Evolutionary conservation across 2,329 filamentous ascomycete genomes (phyloP), one percentile per base, ranked within the genome.

Genomic region (Fusarium aywerte): DNA sequence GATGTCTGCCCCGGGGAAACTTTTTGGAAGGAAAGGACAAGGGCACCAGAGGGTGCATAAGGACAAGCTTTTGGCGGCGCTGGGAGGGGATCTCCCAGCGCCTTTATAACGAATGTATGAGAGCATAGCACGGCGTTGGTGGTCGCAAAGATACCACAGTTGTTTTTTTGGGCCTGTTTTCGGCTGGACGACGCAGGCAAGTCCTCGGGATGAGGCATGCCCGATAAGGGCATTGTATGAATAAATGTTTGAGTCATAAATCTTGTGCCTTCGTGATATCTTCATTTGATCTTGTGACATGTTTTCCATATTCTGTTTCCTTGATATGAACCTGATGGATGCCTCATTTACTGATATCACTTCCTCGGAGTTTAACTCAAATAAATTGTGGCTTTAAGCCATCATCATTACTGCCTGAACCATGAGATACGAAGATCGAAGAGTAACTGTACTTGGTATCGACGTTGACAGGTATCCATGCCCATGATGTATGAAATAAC

Each of bases 141-240:
- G 60, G 65, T 55, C 47, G 55, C 55, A 35, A 53, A 60, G 68
- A 70, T 71, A 71, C 65, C 68, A 67, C 58, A 50, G 50, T 65
- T 54, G 42, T n/a, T 32, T 54, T 42, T 53, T 31, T 62, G 58
- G 21, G 10, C 52, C 52, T 64, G 44, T 58, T 64, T 64, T 64
- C 59, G 59, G 40, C 5, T n/a, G 36, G 45, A 49, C 55, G 60
- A 60, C 61, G 36, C 53, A 64, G 54, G 62, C 45, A 63, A 64
- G 53, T 39, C 61, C 59, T 64, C 61, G 40, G 33, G 45, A 58
- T 36, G 61, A 65, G 60, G 61, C 61, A 52, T 27, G 52, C 39
- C 39, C 16, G n/a, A n/a, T n/a, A 42, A 9, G 39, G 23, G 23
- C 39, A 25, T 42, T 48, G 45, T 36, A 48, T 48, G 21, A 35